Conservation (phyloP, 2,329 filamentous ascomycete species). For the Ophiostoma montium region DNA sequence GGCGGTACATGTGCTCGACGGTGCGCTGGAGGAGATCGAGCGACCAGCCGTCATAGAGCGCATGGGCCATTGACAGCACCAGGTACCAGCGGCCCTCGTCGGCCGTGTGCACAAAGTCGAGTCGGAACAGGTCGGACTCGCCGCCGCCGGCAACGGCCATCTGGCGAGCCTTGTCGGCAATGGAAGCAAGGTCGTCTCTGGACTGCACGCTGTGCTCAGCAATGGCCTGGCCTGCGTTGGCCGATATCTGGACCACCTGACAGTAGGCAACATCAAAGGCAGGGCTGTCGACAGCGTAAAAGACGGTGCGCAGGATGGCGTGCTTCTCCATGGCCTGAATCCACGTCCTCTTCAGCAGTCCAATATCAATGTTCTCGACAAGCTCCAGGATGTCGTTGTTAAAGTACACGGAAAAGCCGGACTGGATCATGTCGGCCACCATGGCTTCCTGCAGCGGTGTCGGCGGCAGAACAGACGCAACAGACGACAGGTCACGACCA, state of each 20-base stretch:
- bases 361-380: slow-evolving; percentile 35
- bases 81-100: slow-evolving; percentile 26
- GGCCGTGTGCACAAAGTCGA: slow-evolving; percentile 25
- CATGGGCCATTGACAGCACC: slow-evolving; percentile 65
- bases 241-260: slow-evolving; percentile 27
- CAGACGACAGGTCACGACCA: slow-evolving; percentile 22
- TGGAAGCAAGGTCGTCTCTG: slow-evolving; percentile 20
- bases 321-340: slow-evolving; percentile 40
- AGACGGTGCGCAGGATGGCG: slow-evolving; percentile 63
- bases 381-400: slow-evolving; percentile 69
- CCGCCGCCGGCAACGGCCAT: slow-evolving; percentile 25
- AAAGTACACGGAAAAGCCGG: slow-evolving; percentile 63
- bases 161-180: slow-evolving; percentile 24
- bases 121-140: slow-evolving; percentile 30
- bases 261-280: slow-evolving; percentile 35
- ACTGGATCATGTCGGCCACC: slow-evolving; percentile 67
- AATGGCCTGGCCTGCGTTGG: slow-evolving; percentile 11
- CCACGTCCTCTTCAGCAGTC: slow-evolving; percentile 48
- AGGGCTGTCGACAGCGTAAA: slow-evolving; percentile 51
- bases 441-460: slow-evolving; percentile 82
- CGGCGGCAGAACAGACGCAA: slow-evolving; percentile 53
- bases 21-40: slow-evolving; percentile 60
- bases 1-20: slow-evolving; percentile 49
- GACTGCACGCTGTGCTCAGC: slow-evolving; percentile 15
- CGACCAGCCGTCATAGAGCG: slow-evolving; percentile 83